These are phyloP conservation scores for Ogataea corticis DNA, from an alignment of 805 yeast species.

Conservation along the genomic window DNA sequence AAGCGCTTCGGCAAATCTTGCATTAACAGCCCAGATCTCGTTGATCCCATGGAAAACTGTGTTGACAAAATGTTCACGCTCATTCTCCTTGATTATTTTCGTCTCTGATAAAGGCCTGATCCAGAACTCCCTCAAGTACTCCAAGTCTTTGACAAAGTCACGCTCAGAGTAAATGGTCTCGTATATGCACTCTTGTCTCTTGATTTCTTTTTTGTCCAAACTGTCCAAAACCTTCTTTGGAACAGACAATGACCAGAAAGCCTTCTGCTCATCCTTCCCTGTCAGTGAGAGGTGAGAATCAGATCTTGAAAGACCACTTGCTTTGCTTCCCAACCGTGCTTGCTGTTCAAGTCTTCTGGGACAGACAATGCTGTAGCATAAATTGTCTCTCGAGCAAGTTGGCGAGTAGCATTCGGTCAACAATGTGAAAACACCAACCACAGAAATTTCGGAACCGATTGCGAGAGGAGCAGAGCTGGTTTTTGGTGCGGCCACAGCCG, in stretches of 20 bases:
- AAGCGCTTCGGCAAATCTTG: slow-evolving; percentile 84
- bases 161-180: slow-evolving; percentile 93
- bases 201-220: slow-evolving; percentile 80
- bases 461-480: background rate
- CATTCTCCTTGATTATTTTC: slow-evolving; percentile 81
- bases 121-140: slow-evolving; percentile 90
- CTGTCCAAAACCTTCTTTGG: slow-evolving; percentile 75
- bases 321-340: slow-evolving; percentile 84
- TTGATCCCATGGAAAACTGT: slow-evolving; percentile 89
- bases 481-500: slow-evolving; percentile 12
- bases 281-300: slow-evolving; percentile 67
- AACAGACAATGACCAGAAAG: slow-evolving; percentile 92
- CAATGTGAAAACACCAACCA: slow-evolving; percentile 90
- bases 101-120: slow-evolving; percentile 87
- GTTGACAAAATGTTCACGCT: slow-evolving; percentile 86
- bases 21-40: slow-evolving; percentile 82
- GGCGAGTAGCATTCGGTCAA: slow-evolving; percentile 96
- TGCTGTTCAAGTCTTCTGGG: slow-evolving; percentile 96
- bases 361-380: slow-evolving; percentile 95
- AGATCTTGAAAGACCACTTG: slow-evolving; percentile 77
- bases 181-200: slow-evolving; percentile 92
- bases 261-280: slow-evolving; percentile 77
- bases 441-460: slow-evolving; percentile 29
- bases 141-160: slow-evolving; percentile 92
- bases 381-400: slow-evolving; percentile 83